These are phyloP conservation scores for Metschnikowia corniflorae DNA, from an alignment of 805 yeast genomes.

Conservation along the genomic window DNA sequence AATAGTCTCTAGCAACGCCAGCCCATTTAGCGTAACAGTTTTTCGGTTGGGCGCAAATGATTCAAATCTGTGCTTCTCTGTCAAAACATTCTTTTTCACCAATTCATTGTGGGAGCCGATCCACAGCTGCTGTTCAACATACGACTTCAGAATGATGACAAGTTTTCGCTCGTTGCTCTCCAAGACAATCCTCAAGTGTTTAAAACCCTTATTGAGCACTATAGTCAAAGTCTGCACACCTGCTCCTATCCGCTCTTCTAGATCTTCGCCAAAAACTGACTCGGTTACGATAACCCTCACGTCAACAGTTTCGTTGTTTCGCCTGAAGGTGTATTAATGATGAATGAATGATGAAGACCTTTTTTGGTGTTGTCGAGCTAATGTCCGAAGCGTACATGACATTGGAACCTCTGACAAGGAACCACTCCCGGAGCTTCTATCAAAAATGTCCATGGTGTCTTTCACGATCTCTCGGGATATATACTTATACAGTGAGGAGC, in stretches of 20 bases:
- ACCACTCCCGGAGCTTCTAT: slow-evolving; percentile 90
- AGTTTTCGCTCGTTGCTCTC: slow-evolving; percentile 78
- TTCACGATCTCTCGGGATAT: slow-evolving; percentile 89
- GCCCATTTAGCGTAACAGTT: slow-evolving; percentile 93
- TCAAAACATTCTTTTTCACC: slow-evolving; percentile 69
- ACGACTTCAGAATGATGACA: slow-evolving; percentile 65
- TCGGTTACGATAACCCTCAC: slow-evolving; percentile 33
- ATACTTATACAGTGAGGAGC: too few relatives aligned
- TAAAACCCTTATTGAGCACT: slow-evolving; percentile 46
- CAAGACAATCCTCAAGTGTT: slow-evolving; percentile 50
- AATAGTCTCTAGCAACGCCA: slow-evolving; percentile 94
- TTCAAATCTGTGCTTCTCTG: slow-evolving; percentile 67
- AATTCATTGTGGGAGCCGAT: slow-evolving; percentile 65
- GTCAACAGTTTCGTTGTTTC: slow-evolving; percentile 26
- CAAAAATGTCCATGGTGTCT: slow-evolving; percentile 82
- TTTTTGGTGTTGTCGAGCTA: slow-evolving; percentile 81
- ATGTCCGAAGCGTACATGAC: slow-evolving; percentile 83
- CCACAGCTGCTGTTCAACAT: slow-evolving; percentile 68
- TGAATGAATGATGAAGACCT: slow-evolving; percentile 85
- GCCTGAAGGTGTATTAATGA: slow-evolving; percentile 55
- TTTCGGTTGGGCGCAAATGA: slow-evolving; percentile 91
- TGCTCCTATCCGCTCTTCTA: slow-evolving; percentile 21
- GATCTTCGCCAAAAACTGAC: slow-evolving; percentile 45
- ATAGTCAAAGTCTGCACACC: slow-evolving; percentile 18
- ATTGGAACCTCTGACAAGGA: slow-evolving; percentile 79